Base-by-base conservation (phyloP, 768 basidiomycete species). In the Trametes sanguinea region DNA sequence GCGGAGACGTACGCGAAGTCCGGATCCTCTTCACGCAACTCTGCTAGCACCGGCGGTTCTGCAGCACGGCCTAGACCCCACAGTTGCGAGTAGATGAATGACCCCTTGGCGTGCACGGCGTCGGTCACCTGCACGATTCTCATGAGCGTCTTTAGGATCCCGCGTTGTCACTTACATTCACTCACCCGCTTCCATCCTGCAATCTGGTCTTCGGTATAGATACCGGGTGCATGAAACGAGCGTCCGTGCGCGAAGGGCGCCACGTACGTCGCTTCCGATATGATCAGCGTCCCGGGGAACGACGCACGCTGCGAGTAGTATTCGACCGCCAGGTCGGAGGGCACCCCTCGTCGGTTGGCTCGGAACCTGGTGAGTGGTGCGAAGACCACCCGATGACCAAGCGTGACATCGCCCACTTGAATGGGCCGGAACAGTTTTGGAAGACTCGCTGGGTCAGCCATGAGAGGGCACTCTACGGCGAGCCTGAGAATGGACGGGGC, bases 21-120 rank as follows among this genome's bases (percentile, higher is more conserved):
- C 2, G 50, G 71, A 51, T 76, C 71, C 47, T 79, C 76, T 46
- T 77, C 69, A 5, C 62, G 66, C 1, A 85, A 72, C 45, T 74
- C 57, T 0, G 68, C 64, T 22, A 68, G 61, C 17, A 37, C 11
- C 35, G 35, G 35, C 6, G 35, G 11, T 29, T 68, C 54, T 7
- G 79, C 79, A 0, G 73, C 66, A 3, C 83, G 78, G 0, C 83
- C 85, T 1, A 83, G 66, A 1, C 85, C 84, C 77, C 84, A 84
- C 0, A 85, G 77, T 66, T 87, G 85, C 29, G 80, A 52, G 67
- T 76, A 84, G 16, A 87, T 80, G 68, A 72, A 78, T 0, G 77
- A 80, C 3, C 78, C 78, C 45, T 79, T 77, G 5, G 77, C 78
- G 66, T 88, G 86, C 0, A 87, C 85, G 0, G 77, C 80, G 6